A percentile compares a stretch with the other conserved stretches of the same genome.
phyloP scores from a whole-genome alignment of 495 filamentous ascomycete species.

The Penicillium crystallinum region DNA sequence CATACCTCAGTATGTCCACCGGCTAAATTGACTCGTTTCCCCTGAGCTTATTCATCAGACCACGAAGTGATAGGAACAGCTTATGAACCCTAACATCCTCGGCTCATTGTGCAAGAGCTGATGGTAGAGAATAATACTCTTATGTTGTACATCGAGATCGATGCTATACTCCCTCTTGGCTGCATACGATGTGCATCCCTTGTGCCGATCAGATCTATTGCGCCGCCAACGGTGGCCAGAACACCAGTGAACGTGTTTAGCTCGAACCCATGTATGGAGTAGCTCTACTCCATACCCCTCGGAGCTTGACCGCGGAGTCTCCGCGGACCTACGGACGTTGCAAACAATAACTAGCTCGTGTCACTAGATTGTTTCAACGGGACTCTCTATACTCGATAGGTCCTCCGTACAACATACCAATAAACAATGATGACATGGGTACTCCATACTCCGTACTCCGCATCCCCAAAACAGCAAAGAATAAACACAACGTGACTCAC shows the following conservation, averaged over 20 bases:
- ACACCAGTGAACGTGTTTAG: too few relatives aligned
- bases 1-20: too few relatives aligned
- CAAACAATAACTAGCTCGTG: background rate
- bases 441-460: background rate
- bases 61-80: background rate
- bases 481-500: conserved; percentile 5
- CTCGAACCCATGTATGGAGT: too few relatives aligned
- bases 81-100: background rate
- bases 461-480: background rate
- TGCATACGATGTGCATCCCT: conserved; percentile 6
- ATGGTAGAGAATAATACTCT: too few relatives aligned
- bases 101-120: background rate
- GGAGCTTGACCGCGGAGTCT: too few relatives aligned
- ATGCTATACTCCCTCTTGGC: conserved; percentile 18
- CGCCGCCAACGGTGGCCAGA: too few relatives aligned
- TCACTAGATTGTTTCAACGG: too few relatives aligned
- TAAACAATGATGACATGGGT: background rate
- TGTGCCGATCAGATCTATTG: conserved; percentile 13
- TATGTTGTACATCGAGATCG: too few relatives aligned
- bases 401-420: too few relatives aligned
- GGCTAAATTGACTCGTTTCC: conserved; percentile 3
- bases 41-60: background rate
- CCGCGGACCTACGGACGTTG: too few relatives aligned
- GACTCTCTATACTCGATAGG: too few relatives aligned
- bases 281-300: too few relatives aligned